Base-by-base conservation (phyloP, 2,329 filamentous ascomycete genomes). In the Chaetomiaceae sp. region DNA sequence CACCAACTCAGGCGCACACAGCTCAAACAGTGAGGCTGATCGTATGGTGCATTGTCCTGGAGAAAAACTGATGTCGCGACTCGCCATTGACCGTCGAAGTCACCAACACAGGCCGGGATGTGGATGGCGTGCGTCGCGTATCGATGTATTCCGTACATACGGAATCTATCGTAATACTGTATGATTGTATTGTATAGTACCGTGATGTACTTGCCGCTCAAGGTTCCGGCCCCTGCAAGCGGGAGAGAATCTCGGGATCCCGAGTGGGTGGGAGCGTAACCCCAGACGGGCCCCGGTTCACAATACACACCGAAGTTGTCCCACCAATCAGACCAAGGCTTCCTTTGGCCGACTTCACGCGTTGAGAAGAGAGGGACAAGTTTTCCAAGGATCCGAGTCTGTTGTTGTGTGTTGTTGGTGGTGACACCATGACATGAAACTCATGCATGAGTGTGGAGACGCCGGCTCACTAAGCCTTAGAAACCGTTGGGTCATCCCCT, bases 271-370 rank as follows among this genome's bases (percentile, higher is more conserved):
- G 56, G 42, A 31, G 54, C 19, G 36, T 19, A 33, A 15, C 40
- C 40, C 25, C 15, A 43, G 43, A 33, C 33, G 27, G 45, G 50
- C 27, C n/a, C n/a, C n/a, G n/a, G 8, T 31, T 6, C 5, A 23
- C 3, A 3, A 7, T 33, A 40, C 20, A 52, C n/a, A 36, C 54
- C 57, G 54, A 57, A 40, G 38, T 59, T 54, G 46, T 51, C 57
- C 54, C 57, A 50, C 51, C 57, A 57, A 53, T 59, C 45, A 47
- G 31, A 45, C 22, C 31, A 8, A 23, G 37, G 23, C 25, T 43
- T 11, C 22, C 6, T 34, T 37, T 54, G 37, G 23, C 31, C 42
- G 20, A 39, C 44, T 31, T 48, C 31, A 31, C 27, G 34, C 14
- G 27, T 19, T 11, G 22, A 9, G 14, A 31, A 11, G 27, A 19